Conservation (phyloP, 139 green algal species). For the Chlorella sorokiniana region DNA sequence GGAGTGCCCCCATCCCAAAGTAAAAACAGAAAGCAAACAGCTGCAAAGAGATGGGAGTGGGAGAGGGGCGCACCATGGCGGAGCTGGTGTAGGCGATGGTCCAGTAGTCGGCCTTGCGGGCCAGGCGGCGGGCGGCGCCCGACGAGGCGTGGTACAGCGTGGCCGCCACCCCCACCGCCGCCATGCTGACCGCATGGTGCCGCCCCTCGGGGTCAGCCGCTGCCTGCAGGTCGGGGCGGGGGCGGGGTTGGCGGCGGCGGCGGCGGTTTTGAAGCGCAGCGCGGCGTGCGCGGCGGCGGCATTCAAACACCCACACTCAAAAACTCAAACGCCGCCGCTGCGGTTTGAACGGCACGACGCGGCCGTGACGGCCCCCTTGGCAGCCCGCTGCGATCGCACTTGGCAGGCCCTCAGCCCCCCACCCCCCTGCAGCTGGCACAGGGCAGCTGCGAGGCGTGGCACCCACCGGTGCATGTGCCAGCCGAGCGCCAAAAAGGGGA, state of each 20-base stretch:
- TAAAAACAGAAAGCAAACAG: neutral
- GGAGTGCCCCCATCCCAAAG: too few species aligned
- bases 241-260: neutral
- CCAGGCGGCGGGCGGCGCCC: conserved; percentile 50
- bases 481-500: conserved; percentile 66
- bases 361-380: too few species aligned
- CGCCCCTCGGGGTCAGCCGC: conserved; percentile 48
- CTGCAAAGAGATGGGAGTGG: too few species aligned
- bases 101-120: conserved; percentile 78
- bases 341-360: too few species aligned
- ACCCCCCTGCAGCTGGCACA: neutral
- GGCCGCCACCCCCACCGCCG: conserved; percentile 57
- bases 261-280: neutral
- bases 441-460: neutral
- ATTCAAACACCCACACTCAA: too few species aligned
- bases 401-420: too few species aligned
- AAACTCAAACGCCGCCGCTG: too few species aligned
- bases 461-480: conserved; percentile 55
- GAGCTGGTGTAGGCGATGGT: conserved; percentile 43
- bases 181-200: conserved; percentile 60
- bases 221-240: conserved; percentile 30
- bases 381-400: too few species aligned
- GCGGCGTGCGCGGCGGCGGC: too few species aligned
- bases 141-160: conserved; percentile 61
- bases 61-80: conserved; percentile 43